Percentiles rank a stretch among this genome's conserved stretches.
These are phyloP conservation scores for Metschnikowia dekortorum DNA, from an alignment of 805 yeast species.

Conservation along the genomic window DNA sequence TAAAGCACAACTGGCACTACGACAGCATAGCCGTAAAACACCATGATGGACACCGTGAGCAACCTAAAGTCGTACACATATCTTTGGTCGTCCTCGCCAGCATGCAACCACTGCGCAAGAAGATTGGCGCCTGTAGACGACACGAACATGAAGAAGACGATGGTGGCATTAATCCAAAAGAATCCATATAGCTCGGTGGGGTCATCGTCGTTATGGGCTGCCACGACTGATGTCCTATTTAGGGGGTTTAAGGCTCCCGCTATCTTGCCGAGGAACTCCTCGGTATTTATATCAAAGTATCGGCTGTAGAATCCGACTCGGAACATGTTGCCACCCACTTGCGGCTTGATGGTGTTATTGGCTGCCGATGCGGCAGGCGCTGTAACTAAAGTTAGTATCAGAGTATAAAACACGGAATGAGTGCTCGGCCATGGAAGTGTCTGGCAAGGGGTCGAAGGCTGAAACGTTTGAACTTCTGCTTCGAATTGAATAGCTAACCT, in stretches of 20 bases:
- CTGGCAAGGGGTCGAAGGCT: too few relatives aligned
- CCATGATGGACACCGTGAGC: slow-evolving; percentile 61
- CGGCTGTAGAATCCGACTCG: slow-evolving; percentile 52
- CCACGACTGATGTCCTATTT: slow-evolving; percentile 19
- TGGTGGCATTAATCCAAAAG: slow-evolving; percentile 84
- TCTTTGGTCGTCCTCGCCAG: slow-evolving; percentile 30
- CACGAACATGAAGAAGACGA: slow-evolving; percentile 69
- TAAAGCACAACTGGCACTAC: slow-evolving; percentile 57
- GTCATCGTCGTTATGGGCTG: slow-evolving; percentile 25
- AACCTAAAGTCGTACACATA: slow-evolving; percentile 59
- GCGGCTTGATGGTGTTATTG: not conserved
- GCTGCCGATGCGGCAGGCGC: not conserved
- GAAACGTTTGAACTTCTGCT: too few relatives aligned
- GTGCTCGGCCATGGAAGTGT: not conserved
- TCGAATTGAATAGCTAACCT: too few relatives aligned
- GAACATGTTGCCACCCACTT: slow-evolving; percentile 35
- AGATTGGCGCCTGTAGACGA: slow-evolving; percentile 67
- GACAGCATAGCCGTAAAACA: slow-evolving; percentile 75
- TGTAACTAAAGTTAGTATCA: not conserved
- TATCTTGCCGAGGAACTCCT: slow-evolving; percentile 54
- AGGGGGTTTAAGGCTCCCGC: slow-evolving; percentile 55
- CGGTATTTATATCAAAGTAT: slow-evolving; percentile 67
- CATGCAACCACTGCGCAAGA: slow-evolving; percentile 52
- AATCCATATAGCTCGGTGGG: slow-evolving; percentile 75
- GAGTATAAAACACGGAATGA: too few relatives aligned